Conservation (phyloP, 2,329 filamentous ascomycete genomes). For the Plenodomus lindquistii region DNA sequence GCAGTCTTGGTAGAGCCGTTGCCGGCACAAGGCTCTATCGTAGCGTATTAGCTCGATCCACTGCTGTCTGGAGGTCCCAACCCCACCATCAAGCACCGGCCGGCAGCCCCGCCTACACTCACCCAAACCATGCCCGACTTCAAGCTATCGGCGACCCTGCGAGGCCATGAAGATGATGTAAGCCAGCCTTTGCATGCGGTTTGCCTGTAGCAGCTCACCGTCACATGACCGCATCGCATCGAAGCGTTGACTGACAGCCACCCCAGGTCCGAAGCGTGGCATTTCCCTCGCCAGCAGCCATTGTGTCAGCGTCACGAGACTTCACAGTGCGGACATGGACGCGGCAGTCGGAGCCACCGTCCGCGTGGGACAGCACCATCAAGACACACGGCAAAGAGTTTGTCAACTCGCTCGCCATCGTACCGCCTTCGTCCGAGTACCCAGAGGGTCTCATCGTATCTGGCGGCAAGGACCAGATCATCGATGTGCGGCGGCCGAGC, state of each 20-base stretch:
- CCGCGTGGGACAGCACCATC: conserved; percentile 76
- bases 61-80: neutral
- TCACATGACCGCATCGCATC: neutral
- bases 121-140: conserved; percentile 70
- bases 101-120: conserved; percentile 24
- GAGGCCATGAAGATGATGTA: conserved; percentile 93
- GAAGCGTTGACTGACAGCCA: neutral
- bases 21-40: too few relatives aligned
- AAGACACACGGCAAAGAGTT: conserved; percentile 80
- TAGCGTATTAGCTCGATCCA: conserved; percentile 6
- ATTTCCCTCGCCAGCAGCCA: conserved; percentile 71
- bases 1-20: too few relatives aligned
- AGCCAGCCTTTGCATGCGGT: neutral
- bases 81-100: conserved; percentile 15
- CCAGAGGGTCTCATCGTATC: conserved; percentile 83
- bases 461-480: conserved; percentile 87
- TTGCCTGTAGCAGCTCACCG: too few relatives aligned
- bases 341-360: conserved; percentile 66
- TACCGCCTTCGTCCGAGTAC: conserved; percentile 68
- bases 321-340: conserved; percentile 88
- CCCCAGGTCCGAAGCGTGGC: conserved; percentile 80
- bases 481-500: conserved; percentile 80
- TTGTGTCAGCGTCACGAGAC: conserved; percentile 89
- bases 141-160: conserved; percentile 88
- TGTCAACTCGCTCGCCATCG: conserved; percentile 81